Evolutionary conservation across 2,329 filamentous ascomycete species (phyloP).

Genomic region (Thelonectria discophora): DNA sequence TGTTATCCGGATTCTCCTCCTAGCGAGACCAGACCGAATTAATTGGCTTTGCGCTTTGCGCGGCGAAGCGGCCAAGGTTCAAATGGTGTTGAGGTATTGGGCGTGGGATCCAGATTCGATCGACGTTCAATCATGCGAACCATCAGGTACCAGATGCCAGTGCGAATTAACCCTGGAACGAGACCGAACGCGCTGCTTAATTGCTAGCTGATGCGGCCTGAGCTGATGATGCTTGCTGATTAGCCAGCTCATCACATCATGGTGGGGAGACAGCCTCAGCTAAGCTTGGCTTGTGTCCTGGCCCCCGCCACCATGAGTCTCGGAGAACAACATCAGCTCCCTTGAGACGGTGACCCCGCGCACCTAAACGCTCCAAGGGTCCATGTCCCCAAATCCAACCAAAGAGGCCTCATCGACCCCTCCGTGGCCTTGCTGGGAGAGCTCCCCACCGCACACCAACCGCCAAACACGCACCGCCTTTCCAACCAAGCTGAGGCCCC

Average conservation of each 20-base stretch:
- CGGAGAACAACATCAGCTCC: not conserved
- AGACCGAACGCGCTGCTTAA: not conserved
- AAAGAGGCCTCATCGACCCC: not conserved
- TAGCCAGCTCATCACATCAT: constrained; percentile 6
- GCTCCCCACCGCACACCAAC: constrained; percentile 5
- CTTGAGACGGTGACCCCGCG: constrained; percentile 8
- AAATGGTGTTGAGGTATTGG: not conserved
- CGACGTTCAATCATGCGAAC: not conserved
- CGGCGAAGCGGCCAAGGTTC: not conserved
- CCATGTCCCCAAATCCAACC: not conserved
- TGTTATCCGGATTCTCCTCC: not conserved
- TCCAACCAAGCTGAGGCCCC: constrained; percentile 6
- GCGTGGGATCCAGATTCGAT: not conserved
- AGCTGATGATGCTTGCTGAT: constrained; percentile 5
- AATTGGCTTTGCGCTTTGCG: not conserved
- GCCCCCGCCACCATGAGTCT: constrained; percentile 5
- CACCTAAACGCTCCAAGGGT: not conserved
- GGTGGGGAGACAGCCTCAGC: constrained; percentile 22
- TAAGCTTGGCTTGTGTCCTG: constrained; percentile 12
- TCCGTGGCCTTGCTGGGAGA: not conserved
- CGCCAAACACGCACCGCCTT: not conserved
- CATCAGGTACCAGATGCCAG: not conserved
- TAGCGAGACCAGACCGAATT: not conserved
- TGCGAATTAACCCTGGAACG: not conserved
- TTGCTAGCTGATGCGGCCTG: constrained; percentile 3